Conservation (phyloP, 148 eudicot genomes). For the Camellia japonica region DNA sequence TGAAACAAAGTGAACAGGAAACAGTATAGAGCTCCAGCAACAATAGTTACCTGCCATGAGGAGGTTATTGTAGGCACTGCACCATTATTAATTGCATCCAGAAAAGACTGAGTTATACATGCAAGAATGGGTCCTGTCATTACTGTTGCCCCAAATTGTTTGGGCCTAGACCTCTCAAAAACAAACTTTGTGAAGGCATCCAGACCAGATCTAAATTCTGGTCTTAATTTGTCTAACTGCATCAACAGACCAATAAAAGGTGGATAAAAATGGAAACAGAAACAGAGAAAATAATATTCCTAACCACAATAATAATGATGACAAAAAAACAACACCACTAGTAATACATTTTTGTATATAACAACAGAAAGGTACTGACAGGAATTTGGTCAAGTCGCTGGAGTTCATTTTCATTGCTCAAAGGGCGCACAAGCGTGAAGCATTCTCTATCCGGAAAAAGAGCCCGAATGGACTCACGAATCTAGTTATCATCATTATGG, state of each 20-base stretch:
- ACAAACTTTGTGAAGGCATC: conserved; percentile 89
- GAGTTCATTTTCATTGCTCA: conserved; percentile 80
- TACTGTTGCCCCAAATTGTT: conserved; percentile 85
- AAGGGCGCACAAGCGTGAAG: conserved; percentile 89
- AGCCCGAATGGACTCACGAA: conserved; percentile 91
- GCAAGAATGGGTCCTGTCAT: conserved; percentile 96
- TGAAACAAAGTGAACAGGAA: not conserved
- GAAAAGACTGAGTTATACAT: conserved; percentile 82
- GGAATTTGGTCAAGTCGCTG: conserved; percentile 90
- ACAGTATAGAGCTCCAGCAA: conserved; percentile 8
- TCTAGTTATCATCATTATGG: conserved; percentile 37
- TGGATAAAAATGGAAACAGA: not conserved
- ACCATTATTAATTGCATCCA: conserved; percentile 93
- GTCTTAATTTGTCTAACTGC: conserved; percentile 84
- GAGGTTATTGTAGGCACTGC: conserved; percentile 98
- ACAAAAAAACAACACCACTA: not conserved
- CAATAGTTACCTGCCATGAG: conserved; percentile 82
- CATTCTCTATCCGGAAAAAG: conserved; percentile 98
- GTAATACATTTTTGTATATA: not conserved
- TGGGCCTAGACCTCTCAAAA: conserved; percentile 95
- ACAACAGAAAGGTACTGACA: conserved; percentile 44
- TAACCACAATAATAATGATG: conserved; percentile 10
- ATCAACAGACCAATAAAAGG: not conserved
- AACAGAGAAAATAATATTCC: not conserved
- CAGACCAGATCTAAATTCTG: conserved; percentile 86